A percentile compares a stretch with the other conserved stretches of the same genome.
Conservation (phyloP, 2,329 filamentous ascomycete species). For the Epichloe coenophiala region DNA sequence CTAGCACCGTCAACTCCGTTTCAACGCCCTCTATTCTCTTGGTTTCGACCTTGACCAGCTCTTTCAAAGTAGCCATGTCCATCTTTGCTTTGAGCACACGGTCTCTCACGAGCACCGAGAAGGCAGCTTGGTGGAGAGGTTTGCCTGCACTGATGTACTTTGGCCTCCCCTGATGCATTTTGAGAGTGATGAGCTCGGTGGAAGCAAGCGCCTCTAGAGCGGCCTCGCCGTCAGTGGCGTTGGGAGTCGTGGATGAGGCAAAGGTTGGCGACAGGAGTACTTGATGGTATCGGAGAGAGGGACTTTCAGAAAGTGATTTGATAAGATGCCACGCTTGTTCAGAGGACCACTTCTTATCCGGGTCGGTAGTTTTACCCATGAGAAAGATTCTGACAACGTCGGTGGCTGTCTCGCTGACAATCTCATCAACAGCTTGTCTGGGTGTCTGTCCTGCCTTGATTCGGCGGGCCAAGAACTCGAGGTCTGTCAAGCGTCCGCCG, state of each 20-base stretch:
- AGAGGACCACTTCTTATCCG: slow-evolving; percentile 54
- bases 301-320: slow-evolving; percentile 55
- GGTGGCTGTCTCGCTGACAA: slow-evolving; percentile 75
- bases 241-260: slow-evolving; percentile 36
- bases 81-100: slow-evolving; percentile 60
- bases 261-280: slow-evolving; percentile 67
- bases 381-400: slow-evolving; percentile 94
- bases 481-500: slow-evolving; percentile 85
- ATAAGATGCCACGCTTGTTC: slow-evolving; percentile 88
- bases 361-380: slow-evolving; percentile 39
- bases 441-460: slow-evolving; percentile 81
- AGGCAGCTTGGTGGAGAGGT: slow-evolving; percentile 77
- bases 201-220: slow-evolving; percentile 71
- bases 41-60: slow-evolving; percentile 58
- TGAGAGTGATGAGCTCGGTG: slow-evolving; percentile 72
- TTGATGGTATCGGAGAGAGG: slow-evolving; percentile 69
- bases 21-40: slow-evolving; percentile 68
- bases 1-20: slow-evolving; percentile 60
- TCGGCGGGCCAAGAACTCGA: slow-evolving; percentile 84
- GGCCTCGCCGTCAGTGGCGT: slow-evolving; percentile 50
- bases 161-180: slow-evolving; percentile 61
- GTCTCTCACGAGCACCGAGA: slow-evolving; percentile 58
- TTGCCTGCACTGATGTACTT: slow-evolving; percentile 66
- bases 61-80: slow-evolving; percentile 54
- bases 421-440: slow-evolving; percentile 67